Base-by-base conservation (phyloP, 148 eudicot genomes). In the Polygonum aviculare region DNA sequence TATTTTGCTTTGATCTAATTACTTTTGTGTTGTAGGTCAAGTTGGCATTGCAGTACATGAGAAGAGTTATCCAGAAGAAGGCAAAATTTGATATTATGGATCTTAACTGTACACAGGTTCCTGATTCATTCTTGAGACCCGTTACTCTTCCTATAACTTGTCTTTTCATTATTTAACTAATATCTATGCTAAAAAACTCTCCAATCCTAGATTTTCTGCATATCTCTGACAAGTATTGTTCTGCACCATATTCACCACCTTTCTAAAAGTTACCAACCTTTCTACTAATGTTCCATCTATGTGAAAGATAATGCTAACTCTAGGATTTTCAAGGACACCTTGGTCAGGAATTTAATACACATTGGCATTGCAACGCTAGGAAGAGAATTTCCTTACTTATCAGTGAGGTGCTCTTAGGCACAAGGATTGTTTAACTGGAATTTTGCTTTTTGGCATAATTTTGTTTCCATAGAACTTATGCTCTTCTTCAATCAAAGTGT, bases 21-120 rank as follows among this genome's bases (percentile, higher is more conserved):
- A 7, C 39, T 49, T 33, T 59, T n/a, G 4, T 31, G 39, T 72
- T 83, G n/a, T 76, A 93, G 98, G 90, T 93, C 77, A 93, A 93
- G 88, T 84, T 93, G 88, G 98, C 84, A 39, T 78, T 93, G 67
- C 92, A 88, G 80, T 91, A 93, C 83, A 93, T 93, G 98, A 89
- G 98, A 45, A 87, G 90, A 59, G 87, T 88, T 75, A 93, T 93
- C 65, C 92, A 83, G 77, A 93, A 85, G 86, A 93, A 84, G 84
- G 96, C 92, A 74, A 89, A 93, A 74, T 93, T 93, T 86, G 98
- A 93, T 84, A 93, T 93, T 62, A 93, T 81, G 90, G 84, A 87
- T 81, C 92, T 93, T 40, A 88, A 91, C 54, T 87, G 90, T 77
- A 44, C 81, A 60, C 82, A 93, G 96, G 98, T 91, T 72, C 76